Evolutionary conservation across 83 land plant genomes (phyloP).

Genomic region (Isoetes engelmannii): DNA sequence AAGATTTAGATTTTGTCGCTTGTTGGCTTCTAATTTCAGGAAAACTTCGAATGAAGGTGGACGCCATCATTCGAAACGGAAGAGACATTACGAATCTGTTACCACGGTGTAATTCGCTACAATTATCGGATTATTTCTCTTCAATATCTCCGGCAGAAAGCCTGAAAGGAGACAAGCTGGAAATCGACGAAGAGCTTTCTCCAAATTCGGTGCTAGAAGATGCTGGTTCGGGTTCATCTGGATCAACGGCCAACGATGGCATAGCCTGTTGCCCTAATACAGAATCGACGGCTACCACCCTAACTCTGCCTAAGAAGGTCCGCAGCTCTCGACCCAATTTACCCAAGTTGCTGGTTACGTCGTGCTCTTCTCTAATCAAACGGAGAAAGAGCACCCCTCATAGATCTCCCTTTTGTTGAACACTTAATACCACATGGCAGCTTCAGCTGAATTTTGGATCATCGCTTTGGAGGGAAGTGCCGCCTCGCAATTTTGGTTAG

Average conservation of each 20-base stretch:
- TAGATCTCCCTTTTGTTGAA: constrained; percentile 26
- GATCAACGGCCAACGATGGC: constrained; percentile 18
- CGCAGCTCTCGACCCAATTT: constrained; percentile 16
- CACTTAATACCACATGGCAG: too few relatives aligned
- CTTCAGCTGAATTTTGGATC: too few relatives aligned
- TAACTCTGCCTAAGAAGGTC: constrained; percentile 18
- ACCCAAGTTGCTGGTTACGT: constrained; percentile 13
- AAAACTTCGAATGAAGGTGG: neutral
- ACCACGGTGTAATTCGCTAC: constrained; percentile 12
- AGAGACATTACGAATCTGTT: constrained; percentile 13
- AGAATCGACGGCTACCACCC: constrained; percentile 13
- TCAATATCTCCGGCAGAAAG: constrained; percentile 12
- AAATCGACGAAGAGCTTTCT: constrained; percentile 18
- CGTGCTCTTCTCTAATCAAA: constrained; percentile 23
- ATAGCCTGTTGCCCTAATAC: constrained; percentile 12
- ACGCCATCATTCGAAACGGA: constrained; percentile 19
- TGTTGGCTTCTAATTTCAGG: neutral
- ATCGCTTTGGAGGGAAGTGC: too few relatives aligned
- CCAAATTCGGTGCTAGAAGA: constrained; percentile 14
- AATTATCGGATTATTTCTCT: neutral
- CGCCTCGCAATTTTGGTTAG: too few relatives aligned
- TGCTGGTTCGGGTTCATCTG: constrained; percentile 10
- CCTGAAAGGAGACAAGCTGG: constrained; percentile 20
- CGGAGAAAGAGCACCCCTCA: constrained; percentile 31
- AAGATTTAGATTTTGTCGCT: neutral